Evolutionary conservation across 2,329 filamentous ascomycete genomes (phyloP).

Genomic region (Phyllosticta citrichinensis): DNA sequence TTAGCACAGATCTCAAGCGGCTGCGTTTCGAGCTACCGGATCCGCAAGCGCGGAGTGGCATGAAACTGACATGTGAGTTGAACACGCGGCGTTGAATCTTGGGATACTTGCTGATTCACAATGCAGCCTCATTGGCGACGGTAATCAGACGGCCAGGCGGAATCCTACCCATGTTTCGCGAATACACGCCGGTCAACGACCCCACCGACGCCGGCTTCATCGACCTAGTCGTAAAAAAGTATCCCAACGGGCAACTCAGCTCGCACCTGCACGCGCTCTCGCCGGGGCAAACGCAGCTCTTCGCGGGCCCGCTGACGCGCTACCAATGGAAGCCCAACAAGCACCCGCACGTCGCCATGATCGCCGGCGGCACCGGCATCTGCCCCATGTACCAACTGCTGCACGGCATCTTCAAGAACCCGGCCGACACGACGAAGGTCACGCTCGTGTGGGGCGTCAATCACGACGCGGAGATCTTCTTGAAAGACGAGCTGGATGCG

Average conservation of each 20-base stretch:
- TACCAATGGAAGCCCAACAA: slow-evolving; percentile 50
- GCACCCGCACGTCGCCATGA: slow-evolving; percentile 54
- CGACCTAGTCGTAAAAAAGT: slow-evolving; percentile 58
- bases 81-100: background rate
- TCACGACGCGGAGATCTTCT: slow-evolving; percentile 50
- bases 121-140: slow-evolving; percentile 47
- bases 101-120: background rate
- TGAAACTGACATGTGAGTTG: slow-evolving; percentile 36
- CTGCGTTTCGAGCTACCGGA: slow-evolving; percentile 11
- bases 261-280: slow-evolving; percentile 55
- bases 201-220: slow-evolving; percentile 48
- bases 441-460: slow-evolving; percentile 59
- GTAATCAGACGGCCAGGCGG: slow-evolving; percentile 47
- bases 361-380: slow-evolving; percentile 64
- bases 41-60: slow-evolving; percentile 1
- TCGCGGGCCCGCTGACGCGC: slow-evolving; percentile 45
- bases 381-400: slow-evolving; percentile 60
- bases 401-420: slow-evolving; percentile 51
- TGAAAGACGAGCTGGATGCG: slow-evolving; percentile 45
- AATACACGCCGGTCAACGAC: slow-evolving; percentile 54
- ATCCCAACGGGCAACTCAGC: slow-evolving; percentile 55
- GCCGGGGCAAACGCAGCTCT: slow-evolving; percentile 52
- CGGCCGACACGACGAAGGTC: slow-evolving; percentile 51
- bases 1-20: slow-evolving; percentile 11
- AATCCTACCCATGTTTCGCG: slow-evolving; percentile 51